A percentile compares a stretch with the other conserved stretches of the same genome.
Evolutionary conservation across 805 yeast species (phyloP).

Genomic region (Sungouiella blattae): DNA sequence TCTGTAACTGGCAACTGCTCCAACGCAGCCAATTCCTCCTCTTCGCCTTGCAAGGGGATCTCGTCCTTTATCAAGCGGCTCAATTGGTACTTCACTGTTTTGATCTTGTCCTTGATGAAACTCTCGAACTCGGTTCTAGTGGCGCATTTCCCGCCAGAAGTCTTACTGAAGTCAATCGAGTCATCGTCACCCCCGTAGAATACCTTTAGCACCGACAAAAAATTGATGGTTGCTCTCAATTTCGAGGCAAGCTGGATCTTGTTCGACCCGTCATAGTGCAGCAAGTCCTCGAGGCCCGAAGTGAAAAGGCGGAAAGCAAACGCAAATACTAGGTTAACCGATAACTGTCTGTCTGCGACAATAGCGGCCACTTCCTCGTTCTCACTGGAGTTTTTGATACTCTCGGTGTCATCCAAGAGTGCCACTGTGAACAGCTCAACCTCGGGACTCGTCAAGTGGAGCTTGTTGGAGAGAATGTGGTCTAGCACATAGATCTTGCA

Average conservation of each 20-base stretch:
- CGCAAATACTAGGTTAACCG: slow-evolving; percentile 25
- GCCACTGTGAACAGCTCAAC: slow-evolving; percentile 57
- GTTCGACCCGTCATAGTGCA: slow-evolving; percentile 37
- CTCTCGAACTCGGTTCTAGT: slow-evolving; percentile 55
- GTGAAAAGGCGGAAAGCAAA: slow-evolving; percentile 61
- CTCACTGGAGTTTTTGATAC: slow-evolving; percentile 41
- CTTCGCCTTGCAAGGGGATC: slow-evolving; percentile 23
- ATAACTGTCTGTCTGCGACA: slow-evolving; percentile 54
- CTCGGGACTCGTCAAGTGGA: slow-evolving; percentile 55
- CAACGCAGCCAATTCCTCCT: slow-evolving; percentile 27
- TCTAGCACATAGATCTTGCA: slow-evolving; percentile 71
- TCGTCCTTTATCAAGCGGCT: slow-evolving; percentile 38
- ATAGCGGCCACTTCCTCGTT: slow-evolving; percentile 44
- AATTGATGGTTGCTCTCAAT: slow-evolving; percentile 53
- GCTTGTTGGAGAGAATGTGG: slow-evolving; percentile 54
- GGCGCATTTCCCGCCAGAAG: slow-evolving; percentile 61
- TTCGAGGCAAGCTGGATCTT: slow-evolving; percentile 46
- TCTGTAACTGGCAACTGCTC: slow-evolving; percentile 4
- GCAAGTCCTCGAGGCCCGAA: slow-evolving; percentile 32
- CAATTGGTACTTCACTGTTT: slow-evolving; percentile 41
- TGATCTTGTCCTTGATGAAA: slow-evolving; percentile 47
- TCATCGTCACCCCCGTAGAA: slow-evolving; percentile 20
- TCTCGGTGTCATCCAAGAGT: slow-evolving; percentile 71
- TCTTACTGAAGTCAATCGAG: slow-evolving; percentile 36
- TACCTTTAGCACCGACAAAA: slow-evolving; percentile 47